These are phyloP conservation scores for Dactylonectria estremocensis DNA, from an alignment of 2,329 filamentous ascomycete species.

Conservation along the genomic window DNA sequence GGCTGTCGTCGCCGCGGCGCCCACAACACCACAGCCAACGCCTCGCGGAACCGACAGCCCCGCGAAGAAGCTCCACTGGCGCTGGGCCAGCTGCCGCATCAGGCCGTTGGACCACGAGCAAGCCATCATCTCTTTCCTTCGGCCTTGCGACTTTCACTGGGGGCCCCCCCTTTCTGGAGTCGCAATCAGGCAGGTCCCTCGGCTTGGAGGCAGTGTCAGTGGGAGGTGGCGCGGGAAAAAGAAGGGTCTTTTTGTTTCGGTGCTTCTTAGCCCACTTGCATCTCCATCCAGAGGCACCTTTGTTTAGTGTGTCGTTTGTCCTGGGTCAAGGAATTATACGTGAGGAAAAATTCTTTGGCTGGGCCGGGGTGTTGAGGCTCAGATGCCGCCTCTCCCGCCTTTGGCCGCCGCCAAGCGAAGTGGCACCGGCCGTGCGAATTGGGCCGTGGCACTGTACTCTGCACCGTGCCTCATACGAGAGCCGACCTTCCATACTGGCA, in stretches of 20 bases:
- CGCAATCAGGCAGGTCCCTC: slow-evolving; percentile 45
- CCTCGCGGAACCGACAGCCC: slow-evolving; percentile 41
- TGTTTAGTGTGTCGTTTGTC: slow-evolving; percentile 40
- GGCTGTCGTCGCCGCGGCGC: slow-evolving; percentile 7
- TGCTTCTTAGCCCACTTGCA: slow-evolving; percentile 36
- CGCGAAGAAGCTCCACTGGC: slow-evolving; percentile 45
- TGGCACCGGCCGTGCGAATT: slow-evolving; percentile 38
- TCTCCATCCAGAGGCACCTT: slow-evolving; percentile 47
- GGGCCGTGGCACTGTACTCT: background rate
- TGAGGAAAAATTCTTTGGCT: slow-evolving; percentile 44
- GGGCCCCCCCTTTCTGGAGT: slow-evolving; percentile 35
- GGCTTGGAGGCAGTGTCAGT: slow-evolving; percentile 11
- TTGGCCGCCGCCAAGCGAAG: slow-evolving; percentile 47
- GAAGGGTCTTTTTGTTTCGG: slow-evolving; percentile 29
- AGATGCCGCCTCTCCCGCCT: slow-evolving; percentile 31
- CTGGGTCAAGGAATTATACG: slow-evolving; percentile 20
- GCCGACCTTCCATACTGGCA: background rate
- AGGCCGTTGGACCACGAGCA: slow-evolving; percentile 45
- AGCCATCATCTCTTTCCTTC: slow-evolving; percentile 31
- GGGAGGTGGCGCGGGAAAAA: slow-evolving; percentile 21
- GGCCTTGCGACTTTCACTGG: no score
- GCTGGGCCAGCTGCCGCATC: slow-evolving; percentile 47
- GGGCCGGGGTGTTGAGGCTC: slow-evolving; percentile 30
- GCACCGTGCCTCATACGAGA: slow-evolving; percentile 31
- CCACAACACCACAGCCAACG: slow-evolving; percentile 9